Conservation (phyloP, 78 protist genomes). For the Speleostelium caveatum region DNA sequence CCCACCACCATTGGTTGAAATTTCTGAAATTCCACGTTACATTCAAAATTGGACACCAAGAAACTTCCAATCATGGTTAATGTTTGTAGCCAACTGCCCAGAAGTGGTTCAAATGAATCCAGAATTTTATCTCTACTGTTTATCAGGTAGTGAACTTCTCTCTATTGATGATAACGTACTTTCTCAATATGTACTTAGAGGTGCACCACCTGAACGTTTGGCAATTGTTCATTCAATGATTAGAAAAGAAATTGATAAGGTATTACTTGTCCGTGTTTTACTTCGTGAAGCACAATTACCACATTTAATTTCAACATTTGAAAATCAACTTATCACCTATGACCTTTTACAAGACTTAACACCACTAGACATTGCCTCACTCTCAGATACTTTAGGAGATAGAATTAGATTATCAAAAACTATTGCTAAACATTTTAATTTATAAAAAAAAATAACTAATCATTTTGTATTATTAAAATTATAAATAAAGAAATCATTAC, state of each 20-base stretch:
- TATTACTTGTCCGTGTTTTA: neutral
- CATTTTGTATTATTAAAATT: too few relatives aligned
- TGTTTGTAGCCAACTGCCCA: neutral
- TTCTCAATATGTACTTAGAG: neutral
- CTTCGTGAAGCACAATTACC: conserved; percentile 14
- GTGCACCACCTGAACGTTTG: neutral
- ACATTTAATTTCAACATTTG: neutral
- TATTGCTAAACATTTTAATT: too few relatives aligned
- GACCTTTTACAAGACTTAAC: conserved; percentile 7
- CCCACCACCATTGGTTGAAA: conserved; percentile 10
- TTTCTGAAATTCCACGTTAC: conserved; percentile 1
- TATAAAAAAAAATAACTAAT: too few relatives aligned
- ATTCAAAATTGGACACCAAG: neutral
- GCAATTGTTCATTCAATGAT: neutral
- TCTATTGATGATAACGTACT: neutral
- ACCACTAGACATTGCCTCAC: neutral
- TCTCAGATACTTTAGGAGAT: conserved; percentile 21
- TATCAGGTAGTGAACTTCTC: neutral
- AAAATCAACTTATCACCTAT: neutral
- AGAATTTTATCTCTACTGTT: neutral
- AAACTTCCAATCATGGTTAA: neutral
- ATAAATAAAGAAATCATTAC: too few relatives aligned
- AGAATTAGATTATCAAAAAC: conserved; percentile 8
- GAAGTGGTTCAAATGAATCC: neutral
- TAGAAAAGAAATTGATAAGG: neutral